phyloP scores from a whole-genome alignment of 2,329 filamentous ascomycete genomes.

The Colletotrichum cuscutae region DNA sequence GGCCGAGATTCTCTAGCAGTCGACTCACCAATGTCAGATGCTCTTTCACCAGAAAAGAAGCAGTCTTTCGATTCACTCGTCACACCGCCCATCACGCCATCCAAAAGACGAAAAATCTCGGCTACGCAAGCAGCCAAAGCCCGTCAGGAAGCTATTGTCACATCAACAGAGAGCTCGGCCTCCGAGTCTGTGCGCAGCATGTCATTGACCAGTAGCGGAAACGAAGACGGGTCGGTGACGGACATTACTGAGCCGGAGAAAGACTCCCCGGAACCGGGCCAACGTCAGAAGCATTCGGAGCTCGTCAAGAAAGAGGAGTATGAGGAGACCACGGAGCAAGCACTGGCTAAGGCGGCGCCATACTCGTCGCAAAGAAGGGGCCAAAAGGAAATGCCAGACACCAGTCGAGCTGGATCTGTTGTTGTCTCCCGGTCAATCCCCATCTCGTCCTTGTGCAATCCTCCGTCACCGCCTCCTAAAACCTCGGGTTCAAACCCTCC shows the following conservation, averaged over 20 bases:
- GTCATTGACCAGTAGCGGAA: slow-evolving; percentile 46
- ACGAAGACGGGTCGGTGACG: slow-evolving; percentile 46
- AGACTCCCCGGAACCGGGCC: slow-evolving; percentile 53
- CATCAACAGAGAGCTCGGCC: slow-evolving; percentile 53
- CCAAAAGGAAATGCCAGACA: neutral
- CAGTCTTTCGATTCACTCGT: slow-evolving; percentile 55
- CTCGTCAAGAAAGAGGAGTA: slow-evolving; percentile 47
- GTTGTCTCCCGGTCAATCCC: slow-evolving; percentile 24
- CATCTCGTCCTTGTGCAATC: slow-evolving; percentile 31
- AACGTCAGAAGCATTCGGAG: slow-evolving; percentile 44
- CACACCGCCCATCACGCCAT: slow-evolving; percentile 66
- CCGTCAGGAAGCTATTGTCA: slow-evolving; percentile 36
- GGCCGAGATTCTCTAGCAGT: slow-evolving; percentile 34
- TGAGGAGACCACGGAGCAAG: slow-evolving; percentile 35
- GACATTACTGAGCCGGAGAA: slow-evolving; percentile 63
- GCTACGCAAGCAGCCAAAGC: slow-evolving; percentile 39
- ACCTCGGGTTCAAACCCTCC: neutral
- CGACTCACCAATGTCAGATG: slow-evolving; percentile 42
- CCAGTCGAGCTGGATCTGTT: slow-evolving; percentile 1
- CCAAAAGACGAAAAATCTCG: slow-evolving; percentile 58
- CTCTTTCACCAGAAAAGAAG: slow-evolving; percentile 46
- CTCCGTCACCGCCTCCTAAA: slow-evolving; percentile 23
- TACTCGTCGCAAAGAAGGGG: slow-evolving; percentile 5
- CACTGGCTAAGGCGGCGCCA: slow-evolving; percentile 32
- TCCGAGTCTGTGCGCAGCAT: slow-evolving; percentile 42